Conservation (phyloP, 148 eudicot species). For the Cornus florida region DNA sequence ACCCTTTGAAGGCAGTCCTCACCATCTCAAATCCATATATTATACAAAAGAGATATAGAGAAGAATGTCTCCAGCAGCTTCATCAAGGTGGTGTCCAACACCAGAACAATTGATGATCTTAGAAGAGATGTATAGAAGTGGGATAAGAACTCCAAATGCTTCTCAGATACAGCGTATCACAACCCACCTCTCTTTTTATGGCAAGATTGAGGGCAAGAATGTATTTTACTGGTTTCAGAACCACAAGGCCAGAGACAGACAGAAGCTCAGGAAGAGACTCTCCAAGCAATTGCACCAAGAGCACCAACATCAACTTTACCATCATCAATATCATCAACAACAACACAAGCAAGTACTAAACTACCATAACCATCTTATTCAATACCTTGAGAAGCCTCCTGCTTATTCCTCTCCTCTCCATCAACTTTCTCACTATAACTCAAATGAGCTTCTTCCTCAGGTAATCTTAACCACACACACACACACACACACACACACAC, state of each 20-base stretch:
- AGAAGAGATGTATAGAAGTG: constrained; percentile 64
- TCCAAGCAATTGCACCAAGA: constrained; percentile 7
- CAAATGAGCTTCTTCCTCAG: not conserved
- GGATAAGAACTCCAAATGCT: constrained; percentile 60
- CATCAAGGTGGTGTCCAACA: constrained; percentile 74
- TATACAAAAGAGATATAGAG: not conserved
- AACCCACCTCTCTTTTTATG: constrained; percentile 53
- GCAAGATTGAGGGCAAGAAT: constrained; percentile 69
- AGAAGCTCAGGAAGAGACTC: constrained; percentile 48
- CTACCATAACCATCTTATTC: not conserved
- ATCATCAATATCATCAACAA: not conserved
- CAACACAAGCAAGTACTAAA: not conserved
- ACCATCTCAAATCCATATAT: not conserved
- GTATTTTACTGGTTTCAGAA: constrained; percentile 83
- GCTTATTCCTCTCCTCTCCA: constrained; percentile 1
- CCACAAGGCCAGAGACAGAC: constrained; percentile 73
- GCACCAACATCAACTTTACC: not conserved
- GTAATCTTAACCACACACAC: not conserved
- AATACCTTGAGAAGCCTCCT: not conserved
- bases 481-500: not conserved
- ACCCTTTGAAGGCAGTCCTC: not conserved
- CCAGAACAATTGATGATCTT: constrained; percentile 69
- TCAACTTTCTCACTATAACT: not conserved
- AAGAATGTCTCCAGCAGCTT: constrained; percentile 37
- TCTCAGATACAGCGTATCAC: constrained; percentile 68